phyloP scores from a whole-genome alignment of 768 basidiomycete species.

The Tricholoma flavovirens region DNA sequence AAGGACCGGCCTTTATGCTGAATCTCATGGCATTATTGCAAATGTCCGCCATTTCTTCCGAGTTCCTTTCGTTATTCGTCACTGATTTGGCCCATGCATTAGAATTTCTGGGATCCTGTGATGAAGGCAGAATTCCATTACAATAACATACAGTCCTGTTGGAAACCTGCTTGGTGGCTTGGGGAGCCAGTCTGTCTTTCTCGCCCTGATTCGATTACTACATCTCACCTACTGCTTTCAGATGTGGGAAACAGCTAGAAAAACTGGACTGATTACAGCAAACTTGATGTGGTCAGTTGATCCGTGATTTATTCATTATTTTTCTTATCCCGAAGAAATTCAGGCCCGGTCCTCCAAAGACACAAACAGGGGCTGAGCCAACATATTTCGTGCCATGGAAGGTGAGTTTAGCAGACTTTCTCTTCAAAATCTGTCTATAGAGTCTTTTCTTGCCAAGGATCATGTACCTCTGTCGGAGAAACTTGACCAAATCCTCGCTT shows the following conservation, averaged over 20 bases:
- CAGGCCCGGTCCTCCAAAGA: conserved; percentile 82
- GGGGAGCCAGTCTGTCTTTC: conserved; percentile 69
- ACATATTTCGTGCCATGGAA: conserved; percentile 80
- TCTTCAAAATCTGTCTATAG: neutral
- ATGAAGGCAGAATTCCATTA: conserved; percentile 65
- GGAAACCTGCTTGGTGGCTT: conserved; percentile 76
- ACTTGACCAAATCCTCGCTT: conserved; percentile 69
- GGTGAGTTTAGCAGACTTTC: conserved; percentile 29
- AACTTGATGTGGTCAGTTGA: conserved; percentile 84
- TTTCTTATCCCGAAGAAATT: neutral
- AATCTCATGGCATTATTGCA: conserved; percentile 87
- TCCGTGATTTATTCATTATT: neutral
- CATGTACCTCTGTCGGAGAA: conserved; percentile 63
- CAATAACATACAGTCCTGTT: conserved; percentile 52
- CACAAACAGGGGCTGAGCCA: conserved; percentile 54
- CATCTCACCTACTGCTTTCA: conserved; percentile 22
- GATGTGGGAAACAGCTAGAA: conserved; percentile 89
- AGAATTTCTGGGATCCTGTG: conserved; percentile 87
- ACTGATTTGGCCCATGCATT: neutral
- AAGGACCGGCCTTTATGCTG: conserved; percentile 86
- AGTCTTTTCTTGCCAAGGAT: conserved; percentile 31
- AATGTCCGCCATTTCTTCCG: conserved; percentile 47
- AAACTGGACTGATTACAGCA: conserved; percentile 67
- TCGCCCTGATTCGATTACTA: neutral
- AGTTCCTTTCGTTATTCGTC: neutral